Conservation (phyloP, 345 rosid genomes). For the Eucalyptus polybractea region DNA sequence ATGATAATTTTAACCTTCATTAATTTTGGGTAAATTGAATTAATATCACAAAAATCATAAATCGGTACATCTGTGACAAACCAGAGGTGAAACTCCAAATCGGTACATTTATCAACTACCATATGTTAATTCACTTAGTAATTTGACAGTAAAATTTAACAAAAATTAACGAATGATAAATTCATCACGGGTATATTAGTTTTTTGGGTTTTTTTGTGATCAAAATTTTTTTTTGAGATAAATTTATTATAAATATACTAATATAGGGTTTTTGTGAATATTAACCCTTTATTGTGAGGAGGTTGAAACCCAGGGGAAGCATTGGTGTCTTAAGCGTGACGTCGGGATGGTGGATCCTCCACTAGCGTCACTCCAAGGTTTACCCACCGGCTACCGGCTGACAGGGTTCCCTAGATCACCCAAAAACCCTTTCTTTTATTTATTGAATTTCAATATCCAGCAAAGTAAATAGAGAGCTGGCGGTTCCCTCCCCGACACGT, state of each 20-base stretch:
- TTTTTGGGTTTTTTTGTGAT: fast-evolving
- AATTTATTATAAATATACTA: fast-evolving
- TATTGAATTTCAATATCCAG: neutral
- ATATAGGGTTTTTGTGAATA: neutral
- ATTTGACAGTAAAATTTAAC: no score
- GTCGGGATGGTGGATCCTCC: no score
- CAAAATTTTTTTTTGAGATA: no score
- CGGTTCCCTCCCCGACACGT: no score
- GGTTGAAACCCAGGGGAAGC: no score
- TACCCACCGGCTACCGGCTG: no score
- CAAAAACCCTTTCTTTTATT: neutral
- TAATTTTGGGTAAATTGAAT: fast-evolving
- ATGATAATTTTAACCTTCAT: fast-evolving
- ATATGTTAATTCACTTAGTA: fast-evolving
- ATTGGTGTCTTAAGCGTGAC: no score
- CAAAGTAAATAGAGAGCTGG: neutral
- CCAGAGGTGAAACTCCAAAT: fast-evolving
- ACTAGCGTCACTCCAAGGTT: no score
- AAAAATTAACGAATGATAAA: fast-evolving
- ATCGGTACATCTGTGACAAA: fast-evolving
- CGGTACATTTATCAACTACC: fast-evolving
- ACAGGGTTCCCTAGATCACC: no score
- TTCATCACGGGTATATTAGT: fast-evolving
- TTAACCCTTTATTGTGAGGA: neutral
- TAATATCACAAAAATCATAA: no score